Percentiles rank a stretch among this genome's conserved stretches.
Evolutionary conservation across 2,329 filamentous ascomycete genomes (phyloP).

Genomic region (Beauveria sp.): DNA sequence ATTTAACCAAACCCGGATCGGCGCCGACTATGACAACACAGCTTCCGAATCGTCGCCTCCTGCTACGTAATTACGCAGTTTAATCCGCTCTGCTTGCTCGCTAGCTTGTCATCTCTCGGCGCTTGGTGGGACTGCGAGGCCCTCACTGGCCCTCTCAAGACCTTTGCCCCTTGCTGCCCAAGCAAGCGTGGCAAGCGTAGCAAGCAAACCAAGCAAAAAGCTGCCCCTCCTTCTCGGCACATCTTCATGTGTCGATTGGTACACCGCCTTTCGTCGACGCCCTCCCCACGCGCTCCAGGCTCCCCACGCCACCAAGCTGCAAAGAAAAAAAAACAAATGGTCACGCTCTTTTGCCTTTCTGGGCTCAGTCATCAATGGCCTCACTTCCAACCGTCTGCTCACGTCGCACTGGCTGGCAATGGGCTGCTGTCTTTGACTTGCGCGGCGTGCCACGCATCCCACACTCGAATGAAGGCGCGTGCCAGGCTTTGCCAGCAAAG

Average conservation of each 20-base stretch:
- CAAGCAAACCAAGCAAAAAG: not conserved
- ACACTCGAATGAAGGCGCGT: not conserved
- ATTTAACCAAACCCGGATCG: constrained; percentile 5
- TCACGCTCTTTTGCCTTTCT: not conserved
- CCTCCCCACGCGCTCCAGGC: constrained; percentile 3
- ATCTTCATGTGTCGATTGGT: not conserved
- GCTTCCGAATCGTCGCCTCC: not conserved
- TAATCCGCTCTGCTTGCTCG: constrained; percentile 5
- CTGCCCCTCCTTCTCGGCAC: constrained; percentile 9
- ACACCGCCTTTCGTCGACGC: constrained; percentile 8
- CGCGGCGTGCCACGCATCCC: not conserved
- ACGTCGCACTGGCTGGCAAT: not conserved
- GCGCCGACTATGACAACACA: constrained; percentile 1
- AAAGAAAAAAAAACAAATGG: not conserved
- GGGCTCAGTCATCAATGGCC: not conserved
- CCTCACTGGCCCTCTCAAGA: not conserved
- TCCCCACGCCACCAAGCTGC: constrained; percentile 1
- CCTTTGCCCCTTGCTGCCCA: constrained; percentile 5
- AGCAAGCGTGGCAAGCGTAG: not conserved
- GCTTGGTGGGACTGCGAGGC: constrained; percentile 7
- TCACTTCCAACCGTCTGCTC: not conserved
- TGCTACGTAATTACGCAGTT: constrained; percentile 8
- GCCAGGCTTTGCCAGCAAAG: not conserved
- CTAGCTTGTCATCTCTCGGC: constrained; percentile 3
- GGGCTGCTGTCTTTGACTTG: not conserved